A percentile compares a stretch with the other conserved stretches of the same genome.
These are phyloP conservation scores for Magnaporthales sp. DNA, from an alignment of 2,329 filamentous ascomycete species.

Conservation along the genomic window DNA sequence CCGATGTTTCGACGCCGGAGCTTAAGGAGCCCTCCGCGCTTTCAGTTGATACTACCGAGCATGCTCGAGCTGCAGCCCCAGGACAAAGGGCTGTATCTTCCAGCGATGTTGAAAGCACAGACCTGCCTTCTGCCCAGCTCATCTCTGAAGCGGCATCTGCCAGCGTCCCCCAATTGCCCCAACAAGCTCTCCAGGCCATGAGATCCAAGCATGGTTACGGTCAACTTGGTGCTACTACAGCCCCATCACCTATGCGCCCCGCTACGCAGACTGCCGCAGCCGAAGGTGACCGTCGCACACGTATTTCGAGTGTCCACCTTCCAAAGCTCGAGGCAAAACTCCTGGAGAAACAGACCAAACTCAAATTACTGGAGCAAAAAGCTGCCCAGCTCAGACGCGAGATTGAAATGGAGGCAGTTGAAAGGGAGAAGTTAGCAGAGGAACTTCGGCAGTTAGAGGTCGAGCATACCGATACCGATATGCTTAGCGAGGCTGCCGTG, in stretches of 20 bases:
- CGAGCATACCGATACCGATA: neutral
- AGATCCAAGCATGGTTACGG: neutral
- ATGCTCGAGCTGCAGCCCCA: constrained; percentile 7
- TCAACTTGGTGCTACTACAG: neutral
- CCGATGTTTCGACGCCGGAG: constrained; percentile 11
- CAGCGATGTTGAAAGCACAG: constrained; percentile 12
- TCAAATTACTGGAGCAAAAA: constrained; percentile 37
- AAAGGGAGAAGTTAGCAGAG: constrained; percentile 21
- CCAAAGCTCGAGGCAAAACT: constrained; percentile 28
- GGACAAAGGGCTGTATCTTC: constrained; percentile 12
- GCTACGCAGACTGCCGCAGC: neutral
- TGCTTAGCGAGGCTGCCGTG: neutral
- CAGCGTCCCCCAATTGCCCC: constrained; percentile 17
- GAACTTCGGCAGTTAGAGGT: constrained; percentile 23
- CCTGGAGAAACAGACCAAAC: constrained; percentile 35
- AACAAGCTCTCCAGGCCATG: constrained; percentile 7
- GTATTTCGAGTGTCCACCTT: constrained; percentile 28
- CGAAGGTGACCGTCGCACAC: constrained; percentile 18
- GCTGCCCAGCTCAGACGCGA: constrained; percentile 39
- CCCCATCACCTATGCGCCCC: neutral
- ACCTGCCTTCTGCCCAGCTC: constrained; percentile 15
- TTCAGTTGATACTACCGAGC: constrained; percentile 7
- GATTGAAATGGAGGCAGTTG: constrained; percentile 24
- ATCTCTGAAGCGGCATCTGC: constrained; percentile 15
- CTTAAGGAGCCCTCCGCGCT: constrained; percentile 19